Percentiles rank a stretch among this genome's conserved stretches.
These are phyloP conservation scores for Laguncularia racemosa DNA, from an alignment of 345 rosid species.

Conservation along the genomic window DNA sequence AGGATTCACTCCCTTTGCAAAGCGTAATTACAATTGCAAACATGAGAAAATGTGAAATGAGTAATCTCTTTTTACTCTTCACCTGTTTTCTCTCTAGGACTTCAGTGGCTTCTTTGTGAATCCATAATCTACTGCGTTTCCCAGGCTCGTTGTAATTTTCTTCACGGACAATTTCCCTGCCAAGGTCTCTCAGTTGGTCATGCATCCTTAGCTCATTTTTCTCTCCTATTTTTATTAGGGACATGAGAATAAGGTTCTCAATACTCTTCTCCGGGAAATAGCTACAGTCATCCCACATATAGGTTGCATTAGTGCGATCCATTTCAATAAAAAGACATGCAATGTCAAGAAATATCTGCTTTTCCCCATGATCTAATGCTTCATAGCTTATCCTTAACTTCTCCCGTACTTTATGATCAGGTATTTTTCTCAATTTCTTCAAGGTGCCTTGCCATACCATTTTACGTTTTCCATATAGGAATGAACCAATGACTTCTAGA, in stretches of 20 bases:
- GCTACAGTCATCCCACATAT: neutral
- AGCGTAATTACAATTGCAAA: too few relatives aligned
- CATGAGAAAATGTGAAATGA: too few relatives aligned
- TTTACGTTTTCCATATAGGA: neutral
- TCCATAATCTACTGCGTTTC: neutral
- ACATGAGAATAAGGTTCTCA: neutral
- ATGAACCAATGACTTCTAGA: neutral
- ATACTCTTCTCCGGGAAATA: neutral
- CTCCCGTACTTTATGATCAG: neutral
- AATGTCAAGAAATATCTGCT: neutral
- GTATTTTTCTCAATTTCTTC: neutral
- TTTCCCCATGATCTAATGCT: fast-evolving
- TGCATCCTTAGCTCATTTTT: neutral
- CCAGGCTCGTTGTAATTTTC: neutral
- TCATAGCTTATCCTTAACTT: neutral
- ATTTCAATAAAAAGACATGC: neutral
- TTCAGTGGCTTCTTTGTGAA: fast-evolving
- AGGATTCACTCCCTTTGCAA: too few relatives aligned
- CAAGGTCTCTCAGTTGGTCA: constrained; percentile 2
- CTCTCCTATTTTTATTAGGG: neutral
- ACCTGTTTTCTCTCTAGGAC: neutral
- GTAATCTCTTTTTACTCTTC: too few relatives aligned
- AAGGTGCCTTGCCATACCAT: neutral
- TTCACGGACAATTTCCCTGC: neutral
- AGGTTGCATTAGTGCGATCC: neutral